These are phyloP conservation scores for Arabis hirsuta DNA, from an alignment of 345 rosid genomes.

Conservation along the genomic window DNA sequence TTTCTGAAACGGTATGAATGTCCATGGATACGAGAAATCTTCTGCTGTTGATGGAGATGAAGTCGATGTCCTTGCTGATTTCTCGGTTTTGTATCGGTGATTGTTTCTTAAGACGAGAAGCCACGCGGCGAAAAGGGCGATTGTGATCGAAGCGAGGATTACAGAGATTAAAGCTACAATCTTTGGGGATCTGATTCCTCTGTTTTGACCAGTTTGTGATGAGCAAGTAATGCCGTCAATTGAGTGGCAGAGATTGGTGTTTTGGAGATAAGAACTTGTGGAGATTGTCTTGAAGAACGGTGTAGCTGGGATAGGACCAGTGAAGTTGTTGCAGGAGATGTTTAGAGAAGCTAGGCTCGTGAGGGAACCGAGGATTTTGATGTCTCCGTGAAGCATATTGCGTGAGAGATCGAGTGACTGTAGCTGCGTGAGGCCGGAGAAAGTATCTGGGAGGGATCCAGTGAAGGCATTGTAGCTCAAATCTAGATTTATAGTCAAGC, in stretches of 20 bases:
- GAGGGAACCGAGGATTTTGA: constrained; percentile 73
- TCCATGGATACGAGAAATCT: constrained; percentile 95
- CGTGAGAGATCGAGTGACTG: constrained; percentile 89
- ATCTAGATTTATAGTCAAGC: constrained; percentile 84
- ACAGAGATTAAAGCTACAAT: constrained; percentile 68
- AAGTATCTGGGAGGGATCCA: constrained; percentile 70
- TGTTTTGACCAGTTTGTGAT: constrained; percentile 47
- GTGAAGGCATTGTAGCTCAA: constrained; percentile 71
- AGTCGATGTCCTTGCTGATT: constrained; percentile 51
- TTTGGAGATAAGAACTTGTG: constrained; percentile 63
- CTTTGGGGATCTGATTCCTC: constrained; percentile 65
- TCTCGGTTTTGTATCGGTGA: constrained; percentile 57
- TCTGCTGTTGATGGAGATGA: constrained; percentile 57
- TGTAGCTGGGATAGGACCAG: constrained; percentile 90
- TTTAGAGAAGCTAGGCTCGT: constrained; percentile 93
- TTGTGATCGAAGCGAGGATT: constrained; percentile 63
- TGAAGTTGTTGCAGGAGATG: constrained; percentile 84
- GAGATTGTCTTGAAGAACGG: constrained; percentile 83
- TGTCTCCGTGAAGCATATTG: constrained; percentile 65
- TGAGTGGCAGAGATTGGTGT: constrained; percentile 67
- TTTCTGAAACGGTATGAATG: constrained; percentile 93
- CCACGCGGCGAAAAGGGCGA: constrained; percentile 67
- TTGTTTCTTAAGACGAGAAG: constrained; percentile 60
- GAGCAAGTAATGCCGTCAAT: constrained; percentile 79
- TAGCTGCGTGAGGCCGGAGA: constrained; percentile 75